Evolutionary conservation across 1,139 yeast species (phyloP).

Genomic region (Debaryomyces subglobosus): DNA sequence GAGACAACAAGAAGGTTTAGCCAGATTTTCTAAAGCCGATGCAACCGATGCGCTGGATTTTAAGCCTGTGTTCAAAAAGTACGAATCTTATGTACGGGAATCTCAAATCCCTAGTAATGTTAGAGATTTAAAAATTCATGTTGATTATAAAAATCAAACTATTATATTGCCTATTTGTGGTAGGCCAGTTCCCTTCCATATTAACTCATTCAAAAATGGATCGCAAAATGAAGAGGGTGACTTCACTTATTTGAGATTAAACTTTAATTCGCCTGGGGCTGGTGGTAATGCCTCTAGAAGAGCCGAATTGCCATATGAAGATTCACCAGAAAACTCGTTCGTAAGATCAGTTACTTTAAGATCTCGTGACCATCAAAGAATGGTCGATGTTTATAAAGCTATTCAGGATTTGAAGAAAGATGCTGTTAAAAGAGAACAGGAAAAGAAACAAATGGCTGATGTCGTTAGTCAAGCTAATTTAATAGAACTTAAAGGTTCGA

Average conservation of each 20-base stretch:
- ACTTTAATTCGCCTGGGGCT: constrained; percentile 92
- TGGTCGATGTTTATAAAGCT: constrained; percentile 87
- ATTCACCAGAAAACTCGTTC: constrained; percentile 81
- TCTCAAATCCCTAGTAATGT: constrained; percentile 85
- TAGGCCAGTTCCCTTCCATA: constrained; percentile 97
- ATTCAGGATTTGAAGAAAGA: constrained; percentile 93
- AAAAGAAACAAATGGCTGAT: constrained; percentile 90
- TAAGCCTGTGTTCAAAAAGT: constrained; percentile 81
- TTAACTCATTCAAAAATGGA: constrained; percentile 91
- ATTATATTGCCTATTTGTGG: constrained; percentile 91
- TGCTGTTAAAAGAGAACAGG: constrained; percentile 87
- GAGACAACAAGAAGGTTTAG: constrained; percentile 82
- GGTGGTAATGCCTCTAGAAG: constrained; percentile 71
- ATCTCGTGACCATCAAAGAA: constrained; percentile 88
- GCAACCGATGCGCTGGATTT: constrained; percentile 67
- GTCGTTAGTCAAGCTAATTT: constrained; percentile 91
- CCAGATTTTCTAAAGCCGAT: constrained; percentile 75
- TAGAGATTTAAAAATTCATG: constrained; percentile 81
- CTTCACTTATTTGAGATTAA: constrained; percentile 84
- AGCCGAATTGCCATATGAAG: constrained; percentile 88
- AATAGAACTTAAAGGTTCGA: constrained; percentile 73
- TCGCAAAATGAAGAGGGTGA: constrained; percentile 97
- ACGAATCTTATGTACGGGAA: constrained; percentile 93
- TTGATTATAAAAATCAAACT: constrained; percentile 86
- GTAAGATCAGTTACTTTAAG: constrained; percentile 86